Base-by-base conservation (phyloP, 352 stramenopile genomes). In the Phytophthora macrochlamydospora region DNA sequence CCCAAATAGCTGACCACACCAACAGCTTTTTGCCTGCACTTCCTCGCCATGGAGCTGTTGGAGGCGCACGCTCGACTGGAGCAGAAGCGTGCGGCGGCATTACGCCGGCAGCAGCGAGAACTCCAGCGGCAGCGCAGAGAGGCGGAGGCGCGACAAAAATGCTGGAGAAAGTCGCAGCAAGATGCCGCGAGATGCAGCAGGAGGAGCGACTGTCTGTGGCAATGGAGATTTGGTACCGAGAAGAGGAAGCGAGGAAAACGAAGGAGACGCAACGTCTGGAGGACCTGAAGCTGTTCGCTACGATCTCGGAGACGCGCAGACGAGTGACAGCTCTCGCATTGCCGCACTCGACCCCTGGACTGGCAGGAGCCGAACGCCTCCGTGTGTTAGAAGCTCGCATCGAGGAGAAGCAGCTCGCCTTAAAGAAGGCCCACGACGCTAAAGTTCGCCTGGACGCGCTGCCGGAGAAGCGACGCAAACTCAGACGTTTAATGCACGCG, bases 21-120 rank as follows among this genome's bases (percentile, higher is more conserved):
- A 12, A 38, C 37, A 38, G 48, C 48, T 24, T 24, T 24, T 24
- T 28, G 42, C 6, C 18, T 13, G 29, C n/a, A 33, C 11, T 32
- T 33, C 3, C 45, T n/a, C 2, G 12, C n/a, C 6, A 81, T 85
- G 72, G 77, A 89, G 59, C 87, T 63, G 69, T 59, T 87, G 14
- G 77, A 82, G 35, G 59, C 86, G 0, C 73, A 88, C 42, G 67
- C 73, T 49, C 71, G 71, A 6, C 62, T 89, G 2, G 80, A 91
- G 61, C 58, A 75, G 24, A 87, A 87, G 62, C 76, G 78, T 56
- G 59, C 65, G 37, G 46, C 73, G 9, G 76, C 75, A 49, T 33
- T 85, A 42, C 59, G 79, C 46, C 71, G 76, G 4, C 78, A 89
- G 49, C 75, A 87, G 57, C 75, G 79, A 52, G 83, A 89, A 42